Evolutionary conservation across 768 basidiomycete genomes (phyloP).

Genomic region (Auriscalpium orientale): DNA sequence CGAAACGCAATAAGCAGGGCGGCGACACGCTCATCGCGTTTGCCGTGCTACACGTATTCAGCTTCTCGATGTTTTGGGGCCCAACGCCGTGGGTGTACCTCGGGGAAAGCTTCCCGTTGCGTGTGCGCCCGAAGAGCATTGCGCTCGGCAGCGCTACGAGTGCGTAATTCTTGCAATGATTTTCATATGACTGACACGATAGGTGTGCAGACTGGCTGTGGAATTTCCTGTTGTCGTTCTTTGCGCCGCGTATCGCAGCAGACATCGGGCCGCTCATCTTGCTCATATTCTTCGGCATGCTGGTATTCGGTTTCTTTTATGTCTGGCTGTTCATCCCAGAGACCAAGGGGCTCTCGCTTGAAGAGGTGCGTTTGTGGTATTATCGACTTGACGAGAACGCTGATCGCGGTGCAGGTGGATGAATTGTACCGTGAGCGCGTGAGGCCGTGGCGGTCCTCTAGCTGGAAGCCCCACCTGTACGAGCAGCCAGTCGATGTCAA

Average conservation of each 20-base stretch:
- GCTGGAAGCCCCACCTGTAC: constrained; percentile 30
- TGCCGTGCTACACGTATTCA: constrained; percentile 69
- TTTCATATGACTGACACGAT: background rate
- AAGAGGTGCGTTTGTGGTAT: constrained; percentile 40
- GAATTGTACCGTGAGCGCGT: constrained; percentile 65
- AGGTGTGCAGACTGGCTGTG: constrained; percentile 47
- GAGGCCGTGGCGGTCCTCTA: constrained; percentile 56
- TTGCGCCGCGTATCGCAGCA: constrained; percentile 58
- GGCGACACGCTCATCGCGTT: constrained; percentile 67
- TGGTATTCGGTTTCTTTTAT: constrained; percentile 60
- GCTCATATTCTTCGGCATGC: constrained; percentile 70
- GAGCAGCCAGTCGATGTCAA: background rate
- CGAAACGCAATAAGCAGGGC: constrained; percentile 48
- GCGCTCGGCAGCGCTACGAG: constrained; percentile 62
- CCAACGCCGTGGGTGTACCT: constrained; percentile 68
- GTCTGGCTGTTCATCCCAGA: constrained; percentile 76
- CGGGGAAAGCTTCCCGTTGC: constrained; percentile 76
- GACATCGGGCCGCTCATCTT: constrained; percentile 68
- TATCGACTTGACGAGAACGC: no score
- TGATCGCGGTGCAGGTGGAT: constrained; percentile 42
- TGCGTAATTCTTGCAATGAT: constrained; percentile 19
- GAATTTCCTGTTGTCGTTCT: constrained; percentile 72
- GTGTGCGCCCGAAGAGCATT: constrained; percentile 71
- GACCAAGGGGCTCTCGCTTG: constrained; percentile 69
- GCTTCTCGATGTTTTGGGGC: constrained; percentile 71